Evolutionary conservation across 2,329 filamentous ascomycete genomes (phyloP), one percentile per base, ranked within the genome.

Genomic region (Fusarium verrucosum): DNA sequence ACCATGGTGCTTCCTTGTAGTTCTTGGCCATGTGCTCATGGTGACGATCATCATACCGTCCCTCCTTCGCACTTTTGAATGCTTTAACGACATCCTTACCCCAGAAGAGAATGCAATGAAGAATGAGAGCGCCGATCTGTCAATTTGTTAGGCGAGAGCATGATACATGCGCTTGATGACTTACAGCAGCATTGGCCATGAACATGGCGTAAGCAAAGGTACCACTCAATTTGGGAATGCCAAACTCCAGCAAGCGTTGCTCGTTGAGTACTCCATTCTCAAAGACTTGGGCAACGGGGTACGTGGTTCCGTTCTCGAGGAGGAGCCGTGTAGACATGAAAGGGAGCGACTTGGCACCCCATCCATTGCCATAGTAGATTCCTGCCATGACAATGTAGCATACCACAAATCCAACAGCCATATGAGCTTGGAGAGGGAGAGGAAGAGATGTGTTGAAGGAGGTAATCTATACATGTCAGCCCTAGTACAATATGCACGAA

Each of bases 181-280:
- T 71, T 74, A 83, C 81, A 28, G 84, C 83, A 60, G 82, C 81
- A 71, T 86, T 86, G 3, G 83, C 82, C 76, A 86, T 86, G 59
- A 87, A 81, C 76, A 86, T 78, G 3, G 80, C 74, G 40, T 81
- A 85, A 0, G 82, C 83, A 63, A 86, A 86, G 1, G 73, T 78
- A 2, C 82, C 83, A 0, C 79, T 79, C 4, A 87, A 69, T 9
- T 70, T 77, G 0, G 84, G 84, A 4, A 81, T 57, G 3, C 84
- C 84, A 44, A 80, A 77, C 23, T 75, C 67, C 0, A 71, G 71
- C 22, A 87, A 51, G 1, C 56, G 79, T 78, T 0, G 70, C 61
- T 52, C 55, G 60, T 83, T 71, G 20, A 87, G 74, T 14, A 82
- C 58, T 22, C 76, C 78, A 3, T 73, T 74, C 4, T 62, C 58